Evolutionary conservation across 805 yeast genomes (phyloP).

Genomic region (Sugiyamaella chiloensis): DNA sequence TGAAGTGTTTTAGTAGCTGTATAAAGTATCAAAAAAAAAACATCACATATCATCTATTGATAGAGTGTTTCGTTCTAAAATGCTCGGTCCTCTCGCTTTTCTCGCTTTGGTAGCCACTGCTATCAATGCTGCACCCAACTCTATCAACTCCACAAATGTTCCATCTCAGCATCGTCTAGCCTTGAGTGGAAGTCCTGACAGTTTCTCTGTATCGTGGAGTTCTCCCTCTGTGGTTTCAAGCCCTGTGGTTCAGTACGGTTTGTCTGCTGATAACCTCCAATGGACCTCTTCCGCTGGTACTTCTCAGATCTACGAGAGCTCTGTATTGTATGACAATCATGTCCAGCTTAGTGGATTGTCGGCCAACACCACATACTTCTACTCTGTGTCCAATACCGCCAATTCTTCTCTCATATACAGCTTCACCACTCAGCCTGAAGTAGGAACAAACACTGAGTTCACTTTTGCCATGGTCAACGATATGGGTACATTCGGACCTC

Average conservation of each 20-base stretch:
- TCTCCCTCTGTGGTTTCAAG: conserved; percentile 16
- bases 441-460: conserved; percentile 13
- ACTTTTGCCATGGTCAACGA: conserved; percentile 22
- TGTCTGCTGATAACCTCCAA: conserved; percentile 5
- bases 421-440: conserved; percentile 16
- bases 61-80: no score
- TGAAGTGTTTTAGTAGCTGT: no score
- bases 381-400: conserved; percentile 18
- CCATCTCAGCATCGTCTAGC: conserved; percentile 27
- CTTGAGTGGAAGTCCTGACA: conserved; percentile 24
- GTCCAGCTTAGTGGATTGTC: conserved; percentile 24
- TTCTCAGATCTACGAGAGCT: conserved; percentile 24
- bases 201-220: conserved; percentile 28
- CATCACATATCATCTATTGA: no score
- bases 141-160: conserved; percentile 8
- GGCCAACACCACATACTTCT: conserved; percentile 28
- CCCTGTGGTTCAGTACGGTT: conserved; percentile 27
- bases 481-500: conserved; percentile 21
- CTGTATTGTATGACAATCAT: conserved; percentile 27
- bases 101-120: conserved; percentile 1
- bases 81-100: no score
- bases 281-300: conserved; percentile 12
- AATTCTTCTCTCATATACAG: conserved; percentile 6
- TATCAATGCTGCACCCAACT: neutral
- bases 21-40: no score